Conservation (phyloP, 306 rosid species). For the Acacia crassicarpa region DNA sequence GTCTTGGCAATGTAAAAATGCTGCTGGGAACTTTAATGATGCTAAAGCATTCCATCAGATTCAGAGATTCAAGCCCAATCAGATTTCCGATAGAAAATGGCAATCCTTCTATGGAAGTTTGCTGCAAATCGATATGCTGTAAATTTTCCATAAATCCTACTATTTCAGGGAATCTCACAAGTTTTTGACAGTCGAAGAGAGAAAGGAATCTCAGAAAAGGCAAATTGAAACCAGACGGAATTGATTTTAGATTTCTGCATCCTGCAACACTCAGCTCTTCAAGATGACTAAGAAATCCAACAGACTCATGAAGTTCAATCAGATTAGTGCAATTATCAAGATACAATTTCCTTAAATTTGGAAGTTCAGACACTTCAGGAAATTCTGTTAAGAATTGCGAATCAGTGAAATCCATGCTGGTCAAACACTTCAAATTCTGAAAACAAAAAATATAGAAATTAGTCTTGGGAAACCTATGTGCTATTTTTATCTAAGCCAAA, state of each 20-base stretch:
- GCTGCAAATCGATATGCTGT: not conserved
- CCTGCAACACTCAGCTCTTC: not conserved
- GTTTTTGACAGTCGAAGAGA: not conserved
- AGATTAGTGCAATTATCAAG: slow-evolving; percentile 11
- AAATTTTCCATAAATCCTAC: slow-evolving; percentile 1
- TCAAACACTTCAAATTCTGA: slow-evolving; percentile 9
- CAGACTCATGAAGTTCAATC: slow-evolving; percentile 20
- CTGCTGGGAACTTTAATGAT: not conserved
- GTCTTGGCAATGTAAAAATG: too few relatives aligned
- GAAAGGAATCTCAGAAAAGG: slow-evolving; percentile 8
- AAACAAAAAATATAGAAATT: too few relatives aligned
- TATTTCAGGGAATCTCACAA: slow-evolving; percentile 16
- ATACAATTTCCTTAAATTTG: not conserved
- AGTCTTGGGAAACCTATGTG: too few relatives aligned
- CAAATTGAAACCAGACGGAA: too few relatives aligned
- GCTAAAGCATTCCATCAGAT: not conserved
- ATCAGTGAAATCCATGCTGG: slow-evolving; percentile 17
- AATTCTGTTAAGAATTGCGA: not conserved
- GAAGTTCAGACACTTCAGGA: not conserved
- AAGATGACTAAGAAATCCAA: slow-evolving; percentile 24
- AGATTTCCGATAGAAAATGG: slow-evolving; percentile 21
- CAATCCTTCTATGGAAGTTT: slow-evolving; percentile 23
- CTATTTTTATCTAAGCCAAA: too few relatives aligned
- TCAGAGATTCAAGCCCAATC: slow-evolving; percentile 12
- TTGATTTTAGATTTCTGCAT: too few relatives aligned